Evolutionary conservation across 306 rosid species (phyloP), one percentile per base, ranked within the genome.

Genomic region (Senna tora): DNA sequence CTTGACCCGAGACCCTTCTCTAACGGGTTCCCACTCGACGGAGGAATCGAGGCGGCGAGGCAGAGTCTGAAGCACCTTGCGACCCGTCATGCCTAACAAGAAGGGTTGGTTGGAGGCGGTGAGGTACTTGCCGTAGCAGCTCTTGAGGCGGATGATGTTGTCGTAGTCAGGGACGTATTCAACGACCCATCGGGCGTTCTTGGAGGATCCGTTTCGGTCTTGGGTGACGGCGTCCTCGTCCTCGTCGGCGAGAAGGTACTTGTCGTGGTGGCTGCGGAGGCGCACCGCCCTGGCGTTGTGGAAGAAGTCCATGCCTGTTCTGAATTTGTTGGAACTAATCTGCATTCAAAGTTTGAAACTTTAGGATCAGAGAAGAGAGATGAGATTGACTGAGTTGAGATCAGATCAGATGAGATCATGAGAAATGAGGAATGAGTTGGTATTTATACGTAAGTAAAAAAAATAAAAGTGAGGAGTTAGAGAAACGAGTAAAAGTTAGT

Each of bases 41-140:
- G 99, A 89, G 0, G 97, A 95, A 41, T 95, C 96, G 4, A 85
- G 85, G 13, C 85, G 71, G 3, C 32, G n/a, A 0, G 92, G 97
- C 13, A 75, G 71, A 0, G 96, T 84, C 64, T 95, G 99, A 4
- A 88, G 77, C 13, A 87, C 96, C 74, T 89, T 89, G 11, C 81
- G 88, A 32, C 99, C 99, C 0, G 99, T 95, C 96, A 91, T 89
- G 20, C 99, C 97, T 1, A 95, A 87, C 21, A 89, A 63, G 55
- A 81, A 95, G 0, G 85, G 88, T 1, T 79, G 83, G 77, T 84
- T 86, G 1, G 97, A 86, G 52, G 97, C 92, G 1, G 97, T 95
- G 19, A 95, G 90, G 79, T 95, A 95, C 69, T 85, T 95, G 8
- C 95, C 93, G 65, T 74, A 88, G 77, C 84, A 82, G 88, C 92